phyloP scores from a whole-genome alignment of 2,329 filamentous ascomycete species.

The Calonectria henricotiae region DNA sequence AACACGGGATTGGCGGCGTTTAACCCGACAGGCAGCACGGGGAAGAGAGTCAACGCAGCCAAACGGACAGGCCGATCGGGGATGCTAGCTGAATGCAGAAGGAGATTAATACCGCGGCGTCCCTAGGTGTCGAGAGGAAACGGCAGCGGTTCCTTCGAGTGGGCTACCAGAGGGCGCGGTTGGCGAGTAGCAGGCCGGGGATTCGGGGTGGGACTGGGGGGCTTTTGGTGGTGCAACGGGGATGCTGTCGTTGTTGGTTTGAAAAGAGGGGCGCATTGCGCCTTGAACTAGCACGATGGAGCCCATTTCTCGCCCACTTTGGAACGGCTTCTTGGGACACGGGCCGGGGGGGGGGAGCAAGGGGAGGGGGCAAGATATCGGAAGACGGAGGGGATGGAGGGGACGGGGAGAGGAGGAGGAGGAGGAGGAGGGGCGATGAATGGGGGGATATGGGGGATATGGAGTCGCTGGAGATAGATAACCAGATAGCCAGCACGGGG shows the following conservation, averaged over 20 bases:
- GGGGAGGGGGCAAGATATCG: constrained; percentile 3
- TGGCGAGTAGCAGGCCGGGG: constrained; percentile 5
- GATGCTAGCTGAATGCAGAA: constrained; percentile 42
- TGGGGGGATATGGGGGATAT: neutral
- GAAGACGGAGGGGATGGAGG: constrained; percentile 9
- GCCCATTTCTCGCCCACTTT: neutral
- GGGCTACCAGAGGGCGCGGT: neutral
- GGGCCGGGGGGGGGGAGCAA: neutral
- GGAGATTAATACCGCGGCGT: constrained; percentile 39
- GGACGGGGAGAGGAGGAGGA: neutral
- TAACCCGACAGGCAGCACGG: constrained; percentile 7
- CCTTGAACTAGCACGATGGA: neutral
- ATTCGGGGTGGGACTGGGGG: neutral
- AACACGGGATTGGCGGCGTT: constrained; percentile 17
- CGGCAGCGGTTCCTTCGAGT: constrained; percentile 20
- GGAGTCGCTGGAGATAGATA: neutral
- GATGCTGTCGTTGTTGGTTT: no score
- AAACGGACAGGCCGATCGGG: constrained; percentile 50
- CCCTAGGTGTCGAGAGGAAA: neutral
- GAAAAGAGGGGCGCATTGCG: no score
- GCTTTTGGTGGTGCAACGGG: no score
- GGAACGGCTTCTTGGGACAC: neutral
- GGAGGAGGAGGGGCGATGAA: neutral
- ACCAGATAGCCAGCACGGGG: constrained; percentile 2
- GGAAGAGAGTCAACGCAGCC: constrained; percentile 24